Base-by-base conservation (phyloP, 2,329 filamentous ascomycete genomes). In the Teratosphaeriaceae sp. region DNA sequence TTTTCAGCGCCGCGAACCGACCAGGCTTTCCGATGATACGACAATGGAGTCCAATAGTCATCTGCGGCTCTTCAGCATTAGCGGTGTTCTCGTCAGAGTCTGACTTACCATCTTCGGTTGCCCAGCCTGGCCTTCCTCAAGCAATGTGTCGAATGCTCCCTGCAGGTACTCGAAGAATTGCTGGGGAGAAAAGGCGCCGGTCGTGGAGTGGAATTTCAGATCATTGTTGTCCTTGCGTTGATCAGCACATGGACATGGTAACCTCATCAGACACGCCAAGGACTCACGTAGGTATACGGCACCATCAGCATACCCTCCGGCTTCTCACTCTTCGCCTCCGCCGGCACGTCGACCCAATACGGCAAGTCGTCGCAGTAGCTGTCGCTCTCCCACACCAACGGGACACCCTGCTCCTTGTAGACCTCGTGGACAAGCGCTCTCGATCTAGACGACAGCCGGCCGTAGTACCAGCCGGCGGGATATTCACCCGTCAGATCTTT, bases 361-460 rank as follows among this genome's bases (percentile, higher is more conserved):
- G 74, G 74, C 3, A 77, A 57, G 38, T 77, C 74, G 44, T 77
- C 74, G 7, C 70, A 70, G 44, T 76, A 77, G 0, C 64, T 65
- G 46, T 78, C 74, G 15, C 62, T 64, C 21, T 67, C 64, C 70
- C 72, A 77, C 0, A 73, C 54, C 0, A 76, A 63, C 34, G 65
- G 64, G 33, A 69, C 65, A 2, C 70, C 71, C 59, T 74, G 66
- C 55, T 76, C 73, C 46, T 71, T 65, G 53, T 72, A 75, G 3
- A 71, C 68, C 49, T 70, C 66, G 41, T 65, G 69, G 1, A 76
- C 65, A 13, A 76, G 55, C 13, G 66, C 66, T n/a, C 65, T 58
- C 9, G 65, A 68, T 22, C 70, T 65, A 1, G 71, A 69, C 5
- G 64, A 67, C 8, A 59, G 58, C 0, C 70, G 63, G 0, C 71